phyloP scores from a whole-genome alignment of 306 rosid species.

The Fragaria ananassa region DNA sequence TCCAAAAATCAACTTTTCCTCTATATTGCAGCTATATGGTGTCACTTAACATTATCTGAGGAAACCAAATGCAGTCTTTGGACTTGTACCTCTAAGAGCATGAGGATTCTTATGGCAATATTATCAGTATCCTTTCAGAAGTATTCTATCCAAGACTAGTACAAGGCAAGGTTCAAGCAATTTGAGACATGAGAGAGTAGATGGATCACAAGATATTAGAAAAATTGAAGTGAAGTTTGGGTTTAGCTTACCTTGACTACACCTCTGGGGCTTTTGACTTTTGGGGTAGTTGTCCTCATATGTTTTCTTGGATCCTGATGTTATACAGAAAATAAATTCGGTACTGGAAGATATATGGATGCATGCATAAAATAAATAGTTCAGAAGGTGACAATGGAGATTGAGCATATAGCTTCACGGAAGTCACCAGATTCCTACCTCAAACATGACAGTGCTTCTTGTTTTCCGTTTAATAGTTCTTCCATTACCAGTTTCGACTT shows the following conservation, averaged over 20 bases:
- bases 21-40: too few relatives aligned
- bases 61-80: too few relatives aligned
- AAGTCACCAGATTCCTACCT: constrained; percentile 50
- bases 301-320: constrained; percentile 75
- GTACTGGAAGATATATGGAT: constrained; percentile 9
- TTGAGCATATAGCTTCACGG: not conserved
- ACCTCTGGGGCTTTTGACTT: constrained; percentile 59
- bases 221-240: not conserved
- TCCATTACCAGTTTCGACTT: constrained; percentile 93
- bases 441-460: constrained; percentile 89
- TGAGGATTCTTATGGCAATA: constrained; percentile 5
- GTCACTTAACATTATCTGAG: too few relatives aligned
- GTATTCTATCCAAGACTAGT: not conserved
- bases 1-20: too few relatives aligned
- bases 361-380: constrained; percentile 9
- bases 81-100: constrained; percentile 16
- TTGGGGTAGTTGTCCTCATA: constrained; percentile 58
- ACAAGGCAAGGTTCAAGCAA: not conserved
- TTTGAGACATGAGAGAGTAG: not conserved
- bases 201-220: not conserved
- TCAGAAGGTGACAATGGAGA: not conserved
- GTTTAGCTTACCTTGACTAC: constrained; percentile 59
- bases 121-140: not conserved
- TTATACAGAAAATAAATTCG: constrained; percentile 25
- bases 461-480: constrained; percentile 75